Conservation (phyloP, 345 rosid species). For the Lagerstroemia speciosa region DNA sequence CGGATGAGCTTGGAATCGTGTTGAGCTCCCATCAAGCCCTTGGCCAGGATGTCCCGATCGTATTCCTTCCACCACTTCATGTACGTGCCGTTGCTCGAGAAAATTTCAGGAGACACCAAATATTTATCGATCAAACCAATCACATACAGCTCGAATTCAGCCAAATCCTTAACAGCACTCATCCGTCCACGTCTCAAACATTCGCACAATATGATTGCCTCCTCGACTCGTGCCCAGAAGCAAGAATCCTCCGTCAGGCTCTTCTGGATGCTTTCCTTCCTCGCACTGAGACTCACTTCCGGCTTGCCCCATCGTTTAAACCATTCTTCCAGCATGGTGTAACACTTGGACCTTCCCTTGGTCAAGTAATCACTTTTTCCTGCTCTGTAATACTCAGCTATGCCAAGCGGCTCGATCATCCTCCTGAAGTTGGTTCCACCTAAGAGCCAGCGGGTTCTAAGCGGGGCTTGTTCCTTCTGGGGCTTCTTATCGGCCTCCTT, state of each 20-base stretch:
- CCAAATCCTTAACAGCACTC: constrained; percentile 7
- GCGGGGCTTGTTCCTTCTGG: constrained; percentile 23
- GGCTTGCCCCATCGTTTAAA: constrained; percentile 7
- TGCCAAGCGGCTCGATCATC: constrained; percentile 70
- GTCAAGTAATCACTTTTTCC: constrained; percentile 22
- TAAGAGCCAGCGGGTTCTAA: constrained; percentile 28
- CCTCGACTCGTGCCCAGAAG: constrained; percentile 80
- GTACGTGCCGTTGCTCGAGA: constrained; percentile 46
- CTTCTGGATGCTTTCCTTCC: constrained; percentile 18
- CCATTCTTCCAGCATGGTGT: constrained; percentile 44
- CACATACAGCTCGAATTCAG: constrained; percentile 30
- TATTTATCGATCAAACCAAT: constrained; percentile 27
- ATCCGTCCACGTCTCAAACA: constrained; percentile 9
- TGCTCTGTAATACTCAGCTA: constrained; percentile 45
- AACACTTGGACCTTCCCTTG: constrained; percentile 41
- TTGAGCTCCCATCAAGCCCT: constrained; percentile 4
- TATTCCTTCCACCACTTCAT: constrained; percentile 63
- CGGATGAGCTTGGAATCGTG: constrained; percentile 17
- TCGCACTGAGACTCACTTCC: neutral
- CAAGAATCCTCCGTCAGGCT: constrained; percentile 53
- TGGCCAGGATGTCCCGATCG: constrained; percentile 10
- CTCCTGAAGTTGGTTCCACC: constrained; percentile 49
- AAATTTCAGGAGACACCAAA: constrained; percentile 61
- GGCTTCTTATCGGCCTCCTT: constrained; percentile 45
- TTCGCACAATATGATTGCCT: constrained; percentile 27